phyloP scores from a whole-genome alignment of 106 monocot genomes.

The Allium cepa region DNA sequence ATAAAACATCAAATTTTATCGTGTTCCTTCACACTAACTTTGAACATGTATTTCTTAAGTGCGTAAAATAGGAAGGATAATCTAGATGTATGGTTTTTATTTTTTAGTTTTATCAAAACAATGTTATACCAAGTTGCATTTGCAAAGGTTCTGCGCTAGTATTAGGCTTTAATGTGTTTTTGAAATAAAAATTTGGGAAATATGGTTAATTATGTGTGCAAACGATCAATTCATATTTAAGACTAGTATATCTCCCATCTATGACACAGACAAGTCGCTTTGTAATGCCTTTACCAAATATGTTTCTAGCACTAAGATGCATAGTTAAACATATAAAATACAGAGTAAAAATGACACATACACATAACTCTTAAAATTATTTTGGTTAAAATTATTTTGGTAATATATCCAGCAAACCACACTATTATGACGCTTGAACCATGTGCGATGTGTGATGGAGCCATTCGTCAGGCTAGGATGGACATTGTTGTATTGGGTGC shows the following conservation, averaged over 20 bases:
- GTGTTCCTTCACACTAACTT: too few species aligned
- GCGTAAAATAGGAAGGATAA: too few species aligned
- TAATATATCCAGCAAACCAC: conserved; percentile 56
- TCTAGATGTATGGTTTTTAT: too few species aligned
- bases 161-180: too few species aligned
- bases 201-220: neutral
- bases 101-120: too few species aligned
- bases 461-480: conserved; percentile 97
- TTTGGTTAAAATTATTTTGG: neutral
- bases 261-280: neutral
- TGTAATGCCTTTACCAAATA: neutral
- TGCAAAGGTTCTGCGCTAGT: too few species aligned
- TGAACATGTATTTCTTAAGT: too few species aligned
- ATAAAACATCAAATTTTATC: too few species aligned
- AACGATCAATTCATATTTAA: neutral
- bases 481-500: conserved; percentile 94
- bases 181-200: too few species aligned
- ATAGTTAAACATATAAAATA: neutral
- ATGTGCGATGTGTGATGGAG: conserved; percentile 94
- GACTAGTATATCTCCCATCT: neutral
- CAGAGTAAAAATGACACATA: neutral
- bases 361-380: neutral
- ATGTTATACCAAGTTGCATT: too few species aligned
- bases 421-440: conserved; percentile 92
- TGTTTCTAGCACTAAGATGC: neutral